Conservation (phyloP, 208 protist species). For the Acanthamoeba royreba region DNA sequence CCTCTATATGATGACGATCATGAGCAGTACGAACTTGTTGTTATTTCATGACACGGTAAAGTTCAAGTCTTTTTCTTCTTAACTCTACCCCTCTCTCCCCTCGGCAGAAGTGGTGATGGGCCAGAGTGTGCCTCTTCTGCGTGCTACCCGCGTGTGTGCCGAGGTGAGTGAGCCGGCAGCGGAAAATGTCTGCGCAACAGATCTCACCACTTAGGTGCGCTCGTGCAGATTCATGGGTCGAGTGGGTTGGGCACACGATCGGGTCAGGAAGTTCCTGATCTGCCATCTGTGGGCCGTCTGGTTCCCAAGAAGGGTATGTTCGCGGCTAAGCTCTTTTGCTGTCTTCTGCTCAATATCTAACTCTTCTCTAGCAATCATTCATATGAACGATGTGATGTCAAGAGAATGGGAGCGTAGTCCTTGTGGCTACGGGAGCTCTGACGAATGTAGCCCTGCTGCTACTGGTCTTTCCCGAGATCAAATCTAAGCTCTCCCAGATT, state of each 20-base stretch:
- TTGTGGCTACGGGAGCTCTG: conserved; percentile 63
- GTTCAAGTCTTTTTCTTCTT: too few relatives aligned
- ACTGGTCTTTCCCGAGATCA: conserved; percentile 60
- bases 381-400: conserved; percentile 42
- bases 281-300: not conserved
- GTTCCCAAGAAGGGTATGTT: not conserved
- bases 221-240: conserved; percentile 20
- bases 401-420: not conserved
- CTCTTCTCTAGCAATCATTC: not conserved
- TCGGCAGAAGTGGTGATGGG: conserved; percentile 29
- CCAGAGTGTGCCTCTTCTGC: not conserved
- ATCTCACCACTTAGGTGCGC: too few relatives aligned
- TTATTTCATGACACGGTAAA: too few relatives aligned
- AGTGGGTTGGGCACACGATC: not conserved
- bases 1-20: too few relatives aligned
- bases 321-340: not conserved
- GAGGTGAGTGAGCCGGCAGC: too few relatives aligned
- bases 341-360: not conserved
- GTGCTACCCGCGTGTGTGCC: not conserved
- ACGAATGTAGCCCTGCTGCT: conserved; percentile 73
- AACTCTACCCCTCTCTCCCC: not conserved
- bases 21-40: too few relatives aligned
- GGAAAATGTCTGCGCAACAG: too few relatives aligned
- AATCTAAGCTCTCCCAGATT: conserved; percentile 53
- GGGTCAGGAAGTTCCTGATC: not conserved